Evolutionary conservation across 805 yeast genomes (phyloP).

Genomic region (Yarrowia osloensis): DNA sequence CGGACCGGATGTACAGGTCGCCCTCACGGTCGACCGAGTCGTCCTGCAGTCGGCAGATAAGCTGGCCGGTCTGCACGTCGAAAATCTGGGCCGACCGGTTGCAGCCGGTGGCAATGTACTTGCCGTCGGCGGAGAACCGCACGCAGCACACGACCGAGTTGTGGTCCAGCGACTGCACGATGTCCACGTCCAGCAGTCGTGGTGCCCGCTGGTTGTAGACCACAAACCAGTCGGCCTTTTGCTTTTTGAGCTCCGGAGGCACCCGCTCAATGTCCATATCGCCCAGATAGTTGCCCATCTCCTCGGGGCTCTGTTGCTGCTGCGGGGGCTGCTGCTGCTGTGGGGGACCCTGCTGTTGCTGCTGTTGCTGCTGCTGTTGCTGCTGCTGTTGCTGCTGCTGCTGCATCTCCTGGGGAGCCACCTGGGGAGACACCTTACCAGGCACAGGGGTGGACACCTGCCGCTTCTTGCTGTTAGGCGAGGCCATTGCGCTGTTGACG

Average conservation of each 20-base stretch:
- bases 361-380: slow-evolving; percentile 38
- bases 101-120: slow-evolving; percentile 93
- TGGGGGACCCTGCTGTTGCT: slow-evolving; percentile 25
- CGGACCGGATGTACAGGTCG: slow-evolving; percentile 91
- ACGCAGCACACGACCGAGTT: slow-evolving; percentile 96
- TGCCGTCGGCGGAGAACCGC: slow-evolving; percentile 86
- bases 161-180: slow-evolving; percentile 88
- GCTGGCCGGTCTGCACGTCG: slow-evolving; percentile 87
- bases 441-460: slow-evolving; percentile 31
- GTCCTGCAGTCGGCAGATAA: slow-evolving; percentile 83
- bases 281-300: slow-evolving; percentile 43
- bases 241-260: slow-evolving; percentile 75
- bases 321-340: slow-evolving; percentile 39
- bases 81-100: slow-evolving; percentile 94
- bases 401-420: slow-evolving; percentile 32
- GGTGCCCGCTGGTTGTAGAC: slow-evolving; percentile 87
- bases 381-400: slow-evolving; percentile 37
- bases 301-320: slow-evolving; percentile 35
- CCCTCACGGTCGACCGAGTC: slow-evolving; percentile 71
- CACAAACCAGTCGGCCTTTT: slow-evolving; percentile 80
- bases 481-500: slow-evolving; percentile 33
- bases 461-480: slow-evolving; percentile 31
- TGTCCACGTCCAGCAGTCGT: slow-evolving; percentile 74
- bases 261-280: slow-evolving; percentile 80
- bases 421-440: slow-evolving; percentile 26